A percentile compares a stretch with the other conserved stretches of the same genome.
Conservation (phyloP, 768 basidiomycete species). For the Termitomyces sp. region DNA sequence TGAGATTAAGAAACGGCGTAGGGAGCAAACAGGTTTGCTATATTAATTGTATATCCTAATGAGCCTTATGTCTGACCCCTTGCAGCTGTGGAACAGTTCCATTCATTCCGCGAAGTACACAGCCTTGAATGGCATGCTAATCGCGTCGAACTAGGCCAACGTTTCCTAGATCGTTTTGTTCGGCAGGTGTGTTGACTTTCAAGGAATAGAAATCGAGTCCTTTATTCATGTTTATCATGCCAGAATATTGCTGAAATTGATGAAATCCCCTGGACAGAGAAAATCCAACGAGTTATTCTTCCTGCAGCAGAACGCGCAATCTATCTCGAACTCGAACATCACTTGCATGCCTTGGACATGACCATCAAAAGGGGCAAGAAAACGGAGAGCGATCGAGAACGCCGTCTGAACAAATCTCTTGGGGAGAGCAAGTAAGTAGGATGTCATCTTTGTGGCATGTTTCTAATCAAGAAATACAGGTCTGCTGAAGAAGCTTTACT, state of each 20-base stretch:
- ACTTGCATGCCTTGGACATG: conserved; percentile 89
- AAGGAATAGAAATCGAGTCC: conserved; percentile 5
- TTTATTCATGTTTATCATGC: neutral
- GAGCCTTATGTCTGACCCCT: conserved; percentile 13
- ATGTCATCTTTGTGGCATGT: neutral
- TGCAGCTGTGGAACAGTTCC: conserved; percentile 86
- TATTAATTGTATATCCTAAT: conserved; percentile 6
- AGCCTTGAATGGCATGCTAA: conserved; percentile 91
- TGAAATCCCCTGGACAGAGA: conserved; percentile 78
- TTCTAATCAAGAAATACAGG: conserved; percentile 30
- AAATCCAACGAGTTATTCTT: conserved; percentile 62
- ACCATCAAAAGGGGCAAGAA: conserved; percentile 59
- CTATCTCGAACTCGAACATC: conserved; percentile 92
- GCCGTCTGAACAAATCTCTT: conserved; percentile 80
- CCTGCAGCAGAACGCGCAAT: conserved; percentile 94
- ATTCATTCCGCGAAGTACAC: conserved; percentile 94
- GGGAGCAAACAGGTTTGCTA: conserved; percentile 75
- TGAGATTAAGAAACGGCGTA: conserved; percentile 73
- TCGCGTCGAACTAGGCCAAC: conserved; percentile 78
- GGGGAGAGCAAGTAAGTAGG: conserved; percentile 80
- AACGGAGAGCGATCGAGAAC: conserved; percentile 83
- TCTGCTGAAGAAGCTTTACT: conserved; percentile 90
- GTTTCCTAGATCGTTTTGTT: conserved; percentile 77
- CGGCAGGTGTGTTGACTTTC: conserved; percentile 54
- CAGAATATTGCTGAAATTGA: conserved; percentile 96